phyloP scores from a whole-genome alignment of 768 basidiomycete genomes.

The Strobilomyces dryophilus region DNA sequence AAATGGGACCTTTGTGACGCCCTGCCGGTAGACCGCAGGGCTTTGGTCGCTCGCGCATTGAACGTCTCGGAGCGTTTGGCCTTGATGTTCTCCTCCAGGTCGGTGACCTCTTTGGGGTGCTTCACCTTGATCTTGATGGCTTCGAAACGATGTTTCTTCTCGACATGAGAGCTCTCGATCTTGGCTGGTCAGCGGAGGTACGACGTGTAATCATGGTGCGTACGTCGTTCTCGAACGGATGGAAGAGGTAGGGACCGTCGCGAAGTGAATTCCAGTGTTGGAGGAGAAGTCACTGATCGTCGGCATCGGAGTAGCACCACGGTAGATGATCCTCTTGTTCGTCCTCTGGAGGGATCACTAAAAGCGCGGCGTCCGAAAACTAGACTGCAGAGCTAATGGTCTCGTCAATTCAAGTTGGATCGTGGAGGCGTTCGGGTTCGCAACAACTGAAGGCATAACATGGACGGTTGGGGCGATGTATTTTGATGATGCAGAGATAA shows the following conservation, averaged over 20 bases:
- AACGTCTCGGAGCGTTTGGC: slow-evolving; percentile 39
- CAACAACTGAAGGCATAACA: slow-evolving; percentile 12
- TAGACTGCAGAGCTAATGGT: neutral
- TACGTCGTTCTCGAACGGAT: slow-evolving; percentile 6
- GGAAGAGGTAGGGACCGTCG: slow-evolving; percentile 29
- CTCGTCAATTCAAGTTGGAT: slow-evolving; percentile 14
- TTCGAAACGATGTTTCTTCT: slow-evolving; percentile 30
- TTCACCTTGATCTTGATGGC: slow-evolving; percentile 41
- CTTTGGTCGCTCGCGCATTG: slow-evolving; percentile 43
- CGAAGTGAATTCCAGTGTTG: slow-evolving; percentile 29
- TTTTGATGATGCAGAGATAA: neutral
- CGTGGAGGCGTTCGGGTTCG: slow-evolving; percentile 5
- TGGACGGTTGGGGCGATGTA: neutral
- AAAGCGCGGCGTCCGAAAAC: slow-evolving; percentile 42
- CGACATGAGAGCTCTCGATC: slow-evolving; percentile 11
- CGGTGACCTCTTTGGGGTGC: slow-evolving; percentile 29
- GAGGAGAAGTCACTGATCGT: slow-evolving; percentile 21
- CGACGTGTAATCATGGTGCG: slow-evolving; percentile 3
- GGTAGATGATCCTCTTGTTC: slow-evolving; percentile 42
- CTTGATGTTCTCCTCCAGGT: slow-evolving; percentile 22
- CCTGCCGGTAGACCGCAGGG: slow-evolving; percentile 40
- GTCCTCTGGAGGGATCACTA: slow-evolving; percentile 56
- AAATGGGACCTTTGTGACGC: slow-evolving; percentile 34
- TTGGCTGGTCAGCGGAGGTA: slow-evolving; percentile 6
- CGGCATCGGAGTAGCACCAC: slow-evolving; percentile 57